Conservation (phyloP, 495 filamentous ascomycete genomes). For the Penicillium maclennaniae region DNA sequence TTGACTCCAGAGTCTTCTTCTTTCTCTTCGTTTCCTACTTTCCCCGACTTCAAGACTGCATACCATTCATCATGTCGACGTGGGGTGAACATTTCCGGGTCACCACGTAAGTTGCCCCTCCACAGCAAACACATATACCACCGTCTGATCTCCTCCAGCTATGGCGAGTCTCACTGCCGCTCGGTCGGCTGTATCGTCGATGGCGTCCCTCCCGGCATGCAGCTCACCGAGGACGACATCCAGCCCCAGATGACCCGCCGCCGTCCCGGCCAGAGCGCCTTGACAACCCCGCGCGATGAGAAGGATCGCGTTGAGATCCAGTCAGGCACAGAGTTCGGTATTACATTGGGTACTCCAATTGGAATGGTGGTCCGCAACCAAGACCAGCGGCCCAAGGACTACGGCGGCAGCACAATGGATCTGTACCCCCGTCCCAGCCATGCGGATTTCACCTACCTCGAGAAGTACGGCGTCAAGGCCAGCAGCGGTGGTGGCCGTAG, state of each 20-base stretch:
- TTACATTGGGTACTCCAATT: constrained; percentile 92
- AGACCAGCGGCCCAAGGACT: constrained; percentile 93
- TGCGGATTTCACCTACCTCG: constrained; percentile 94
- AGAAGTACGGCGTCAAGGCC: constrained; percentile 96
- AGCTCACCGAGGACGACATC: constrained; percentile 83
- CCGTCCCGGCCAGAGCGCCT: constrained; percentile 82
- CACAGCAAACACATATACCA: constrained; percentile 4
- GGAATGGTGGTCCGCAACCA: constrained; percentile 84
- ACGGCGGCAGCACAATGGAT: constrained; percentile 88
- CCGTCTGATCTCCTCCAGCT: constrained; percentile 44
- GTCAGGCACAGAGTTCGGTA: constrained; percentile 87
- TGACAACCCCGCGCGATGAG: constrained; percentile 91
- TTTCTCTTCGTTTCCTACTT: constrained; percentile 3
- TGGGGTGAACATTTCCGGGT: constrained; percentile 83
- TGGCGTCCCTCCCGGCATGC: constrained; percentile 83
- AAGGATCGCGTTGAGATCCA: constrained; percentile 91
- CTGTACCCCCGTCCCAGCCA: constrained; percentile 86
- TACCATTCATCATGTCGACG: constrained; percentile 66
- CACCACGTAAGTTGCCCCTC: constrained; percentile 63
- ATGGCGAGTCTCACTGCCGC: constrained; percentile 86
- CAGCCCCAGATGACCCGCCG: constrained; percentile 92
- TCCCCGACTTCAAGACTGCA: constrained; percentile 1
- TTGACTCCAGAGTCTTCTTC: background rate
- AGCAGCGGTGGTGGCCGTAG: constrained; percentile 89
- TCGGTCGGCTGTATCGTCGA: constrained; percentile 91